Evolutionary conservation across 2,329 filamentous ascomycete species (phyloP).

Genomic region (Fusarium concolor): DNA sequence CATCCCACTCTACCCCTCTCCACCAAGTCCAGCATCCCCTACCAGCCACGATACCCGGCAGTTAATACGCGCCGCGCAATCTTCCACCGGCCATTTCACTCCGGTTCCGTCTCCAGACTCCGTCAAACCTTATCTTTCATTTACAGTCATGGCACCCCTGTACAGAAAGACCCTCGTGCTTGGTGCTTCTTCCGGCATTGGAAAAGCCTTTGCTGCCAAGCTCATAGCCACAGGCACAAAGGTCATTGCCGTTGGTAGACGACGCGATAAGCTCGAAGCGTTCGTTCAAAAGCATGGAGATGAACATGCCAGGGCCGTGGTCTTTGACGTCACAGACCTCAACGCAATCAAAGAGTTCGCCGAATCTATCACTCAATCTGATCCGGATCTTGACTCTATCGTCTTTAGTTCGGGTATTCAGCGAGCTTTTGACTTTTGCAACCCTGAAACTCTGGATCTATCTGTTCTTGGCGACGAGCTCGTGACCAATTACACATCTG

Average conservation of each 20-base stretch:
- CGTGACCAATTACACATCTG: slow-evolving; percentile 45
- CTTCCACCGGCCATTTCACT: neutral
- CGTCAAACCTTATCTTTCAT: slow-evolving; percentile 15
- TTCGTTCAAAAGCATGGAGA: slow-evolving; percentile 59
- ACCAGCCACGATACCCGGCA: neutral
- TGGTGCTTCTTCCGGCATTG: slow-evolving; percentile 48
- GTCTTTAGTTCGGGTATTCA: slow-evolving; percentile 70
- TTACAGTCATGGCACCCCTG: slow-evolving; percentile 38
- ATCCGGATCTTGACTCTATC: slow-evolving; percentile 57
- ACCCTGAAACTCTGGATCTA: slow-evolving; percentile 45
- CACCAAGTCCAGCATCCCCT: neutral
- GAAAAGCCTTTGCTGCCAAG: slow-evolving; percentile 50
- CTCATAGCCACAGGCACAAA: slow-evolving; percentile 56
- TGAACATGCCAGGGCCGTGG: slow-evolving; percentile 51
- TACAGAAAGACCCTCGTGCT: slow-evolving; percentile 57
- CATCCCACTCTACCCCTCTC: slow-evolving; percentile 17
- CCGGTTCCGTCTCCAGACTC: neutral
- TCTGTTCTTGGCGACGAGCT: slow-evolving; percentile 45
- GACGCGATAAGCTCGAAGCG: slow-evolving; percentile 60
- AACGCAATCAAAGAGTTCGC: slow-evolving; percentile 47
- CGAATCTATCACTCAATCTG: slow-evolving; percentile 12
- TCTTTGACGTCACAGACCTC: slow-evolving; percentile 59
- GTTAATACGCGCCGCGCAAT: neutral
- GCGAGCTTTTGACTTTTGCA: slow-evolving; percentile 50
- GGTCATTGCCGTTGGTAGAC: slow-evolving; percentile 61